These are phyloP conservation scores for Kluyveromyces siamensis DNA, from an alignment of 805 yeast species.

Conservation along the genomic window DNA sequence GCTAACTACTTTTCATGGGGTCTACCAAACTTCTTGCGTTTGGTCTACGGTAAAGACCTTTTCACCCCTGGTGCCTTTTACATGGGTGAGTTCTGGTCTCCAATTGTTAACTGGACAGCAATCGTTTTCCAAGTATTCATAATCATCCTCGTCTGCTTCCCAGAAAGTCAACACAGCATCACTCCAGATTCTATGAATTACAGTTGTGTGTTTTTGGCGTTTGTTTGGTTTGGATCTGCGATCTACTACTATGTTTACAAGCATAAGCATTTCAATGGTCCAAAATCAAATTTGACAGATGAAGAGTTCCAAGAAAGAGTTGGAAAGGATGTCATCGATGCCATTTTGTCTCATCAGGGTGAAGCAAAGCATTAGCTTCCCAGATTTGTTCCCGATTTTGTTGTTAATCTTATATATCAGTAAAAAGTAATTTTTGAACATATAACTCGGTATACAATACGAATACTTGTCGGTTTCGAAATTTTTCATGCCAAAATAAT, in stretches of 20 bases:
- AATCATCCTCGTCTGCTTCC: conserved; percentile 50
- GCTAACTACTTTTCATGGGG: conserved; percentile 33
- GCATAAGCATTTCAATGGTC: conserved; percentile 45
- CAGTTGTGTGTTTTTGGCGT: conserved; percentile 50
- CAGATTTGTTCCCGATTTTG: no score
- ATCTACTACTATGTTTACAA: conserved; percentile 43
- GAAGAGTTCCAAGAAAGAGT: conserved; percentile 17
- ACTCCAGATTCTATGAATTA: conserved; percentile 50
- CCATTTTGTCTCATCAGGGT: conserved; percentile 4
- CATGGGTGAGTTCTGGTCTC: conserved; percentile 40
- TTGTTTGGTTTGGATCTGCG: conserved; percentile 44
- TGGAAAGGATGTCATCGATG: conserved; percentile 9
- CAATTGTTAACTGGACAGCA: conserved; percentile 37
- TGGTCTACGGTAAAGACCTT: conserved; percentile 35
- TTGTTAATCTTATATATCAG: no score
- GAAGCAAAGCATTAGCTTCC: not conserved
- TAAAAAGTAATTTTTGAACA: no score
- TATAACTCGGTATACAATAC: no score
- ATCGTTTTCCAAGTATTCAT: conserved; percentile 40
- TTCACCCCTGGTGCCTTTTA: conserved; percentile 56
- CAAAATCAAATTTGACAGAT: conserved; percentile 25
- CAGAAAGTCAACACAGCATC: conserved; percentile 29
- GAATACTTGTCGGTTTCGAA: no score
- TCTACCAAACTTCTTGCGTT: conserved; percentile 24
- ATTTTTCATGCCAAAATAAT: no score